phyloP scores from a whole-genome alignment of 225 moss, liverwort and hornwort species.

The Rhytidiadelphus loreus region DNA sequence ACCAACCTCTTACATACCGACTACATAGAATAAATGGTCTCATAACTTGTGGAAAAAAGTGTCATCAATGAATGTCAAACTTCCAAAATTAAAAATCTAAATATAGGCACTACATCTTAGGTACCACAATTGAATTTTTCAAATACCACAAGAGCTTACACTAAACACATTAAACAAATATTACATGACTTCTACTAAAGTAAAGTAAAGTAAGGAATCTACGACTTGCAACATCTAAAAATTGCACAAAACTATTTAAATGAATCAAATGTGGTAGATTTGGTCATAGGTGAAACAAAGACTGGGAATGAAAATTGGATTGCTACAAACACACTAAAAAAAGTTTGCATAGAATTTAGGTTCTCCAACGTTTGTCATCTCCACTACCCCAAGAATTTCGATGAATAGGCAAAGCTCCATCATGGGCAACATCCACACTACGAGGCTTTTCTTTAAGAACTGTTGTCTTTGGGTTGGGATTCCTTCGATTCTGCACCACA shows the following conservation, averaged over 20 bases:
- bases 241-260: not conserved
- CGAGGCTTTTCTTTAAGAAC: conserved; percentile 6
- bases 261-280: not conserved
- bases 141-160: not conserved
- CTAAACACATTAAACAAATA: not conserved
- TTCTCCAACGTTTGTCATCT: conserved; percentile 38
- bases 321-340: not conserved
- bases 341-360: not conserved
- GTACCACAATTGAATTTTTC: not conserved
- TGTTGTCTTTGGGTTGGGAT: not conserved
- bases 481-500: not conserved
- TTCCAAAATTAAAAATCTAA: not conserved
- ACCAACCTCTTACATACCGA: accelerated
- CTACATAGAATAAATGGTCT: no score
- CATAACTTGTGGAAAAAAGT: no score
- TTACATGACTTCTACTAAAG: not conserved
- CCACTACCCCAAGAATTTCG: conserved; percentile 13
- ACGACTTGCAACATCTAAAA: not conserved
- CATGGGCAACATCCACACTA: not conserved
- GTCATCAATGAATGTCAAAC: not conserved
- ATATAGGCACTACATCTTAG: not conserved
- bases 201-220: not conserved
- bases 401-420: not conserved
- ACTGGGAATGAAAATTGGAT: not conserved
- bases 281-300: accelerated